These are phyloP conservation scores for Kodamaea sp. DNA, from an alignment of 1,139 yeast species.

Conservation along the genomic window DNA sequence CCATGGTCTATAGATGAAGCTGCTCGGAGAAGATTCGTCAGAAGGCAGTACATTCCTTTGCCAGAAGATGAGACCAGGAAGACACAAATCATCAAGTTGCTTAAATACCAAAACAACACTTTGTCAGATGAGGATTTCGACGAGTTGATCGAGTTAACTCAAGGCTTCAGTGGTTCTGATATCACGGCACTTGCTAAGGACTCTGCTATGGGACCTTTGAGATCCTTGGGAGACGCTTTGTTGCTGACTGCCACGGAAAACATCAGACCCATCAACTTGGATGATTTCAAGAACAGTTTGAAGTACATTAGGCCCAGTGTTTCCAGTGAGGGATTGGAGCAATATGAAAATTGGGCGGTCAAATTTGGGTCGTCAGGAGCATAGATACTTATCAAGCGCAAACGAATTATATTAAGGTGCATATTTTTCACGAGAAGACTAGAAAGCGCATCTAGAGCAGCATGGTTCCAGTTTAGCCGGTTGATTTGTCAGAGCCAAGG, in stretches of 20 bases:
- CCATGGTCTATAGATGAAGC: conserved; percentile 99
- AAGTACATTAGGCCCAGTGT: conserved; percentile 91
- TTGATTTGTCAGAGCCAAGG: too few species aligned
- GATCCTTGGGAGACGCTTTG: conserved; percentile 87
- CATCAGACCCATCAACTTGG: conserved; percentile 75
- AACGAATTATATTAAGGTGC: too few species aligned
- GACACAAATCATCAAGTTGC: conserved; percentile 68
- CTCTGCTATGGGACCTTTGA: conserved; percentile 97
- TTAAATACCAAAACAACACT: conserved; percentile 76
- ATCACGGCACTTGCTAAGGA: conserved; percentile 95
- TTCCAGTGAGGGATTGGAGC: conserved; percentile 73
- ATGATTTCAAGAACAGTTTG: conserved; percentile 78
- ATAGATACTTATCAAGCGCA: too few species aligned
- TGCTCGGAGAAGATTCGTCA: conserved; percentile 90
- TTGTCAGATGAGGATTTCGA: conserved; percentile 64
- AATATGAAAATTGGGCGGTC: conserved; percentile 86
- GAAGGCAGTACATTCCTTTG: conserved; percentile 90
- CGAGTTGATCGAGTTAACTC: conserved; percentile 61
- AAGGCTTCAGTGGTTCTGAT: conserved; percentile 91
- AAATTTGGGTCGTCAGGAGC: conserved; percentile 93
- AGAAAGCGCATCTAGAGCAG: too few species aligned
- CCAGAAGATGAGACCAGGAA: conserved; percentile 85
- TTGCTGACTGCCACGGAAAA: conserved; percentile 82
- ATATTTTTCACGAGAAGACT: too few species aligned
- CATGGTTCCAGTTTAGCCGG: too few species aligned